Base-by-base conservation (phyloP, 2,329 filamentous ascomycete genomes). In the Microsporum canis region DNA sequence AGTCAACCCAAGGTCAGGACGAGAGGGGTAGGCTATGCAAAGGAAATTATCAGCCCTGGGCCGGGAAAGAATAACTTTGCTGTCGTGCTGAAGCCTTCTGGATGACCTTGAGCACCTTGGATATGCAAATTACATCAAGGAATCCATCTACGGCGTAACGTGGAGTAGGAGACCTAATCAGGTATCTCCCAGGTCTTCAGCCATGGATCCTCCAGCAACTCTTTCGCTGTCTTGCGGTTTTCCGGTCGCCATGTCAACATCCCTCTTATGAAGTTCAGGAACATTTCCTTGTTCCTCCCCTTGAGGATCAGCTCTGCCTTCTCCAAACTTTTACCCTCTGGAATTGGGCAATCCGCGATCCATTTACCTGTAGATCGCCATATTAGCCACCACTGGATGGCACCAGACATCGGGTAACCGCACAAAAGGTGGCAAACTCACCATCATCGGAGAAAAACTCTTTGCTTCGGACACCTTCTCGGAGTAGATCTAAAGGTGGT, bases 41-140 rank as follows among this genome's bases (percentile, higher is more conserved):
- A 97, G 75, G 82, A 83, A 63, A 87, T 94, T 71, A 72, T 96
- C 45, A 86, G 88, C 63, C 82, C 89, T 27, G 91, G 91, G 8
- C 78, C 79, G 59, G 82, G 79, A 29, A 84, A 91, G 71, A 99
- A 99, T 75, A 97, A 99, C 70, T 99, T 97, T 73, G 85, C 88
- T 12, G 85, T 97, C 67, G 82, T 89, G 14, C 72, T 96, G 63
- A 63, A 62, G 23, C 27, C 47, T 14, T 34, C 31, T 31, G 39
- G 10, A n/a, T 38, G 51, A 56, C 5, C 17, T 23, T 23, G 17
- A 31, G 3, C 14, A 43, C 39, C 5, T n/a, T n/a, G n/a, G 39
- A 23, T 23, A 43, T 43, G 14, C 39, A 43, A 23, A 23, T 23
- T 23, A 23, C 17, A 23, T 23, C 17, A 23, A 23, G 17, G 39